Percentiles rank a stretch among this genome's conserved stretches.
phyloP scores from a whole-genome alignment of 345 rosid genomes.

The Eucalyptus cloeziana region DNA sequence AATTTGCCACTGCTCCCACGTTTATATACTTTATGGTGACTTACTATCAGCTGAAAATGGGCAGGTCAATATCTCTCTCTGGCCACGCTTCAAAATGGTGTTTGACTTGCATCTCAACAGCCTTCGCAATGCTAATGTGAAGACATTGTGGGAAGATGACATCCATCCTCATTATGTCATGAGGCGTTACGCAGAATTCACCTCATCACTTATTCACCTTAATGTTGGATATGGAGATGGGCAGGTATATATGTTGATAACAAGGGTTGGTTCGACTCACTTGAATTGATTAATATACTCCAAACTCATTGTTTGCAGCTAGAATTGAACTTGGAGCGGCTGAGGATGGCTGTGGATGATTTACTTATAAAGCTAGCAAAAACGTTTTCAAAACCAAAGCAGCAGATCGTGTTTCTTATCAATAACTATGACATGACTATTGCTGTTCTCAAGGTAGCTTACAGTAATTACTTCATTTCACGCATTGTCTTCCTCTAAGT shows the following conservation, averaged over 20 bases:
- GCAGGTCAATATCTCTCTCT: conserved; percentile 90
- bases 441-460: conserved; percentile 80
- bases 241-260: conserved; percentile 35
- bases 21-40: background rate
- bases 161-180: conserved; percentile 97
- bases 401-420: conserved; percentile 75
- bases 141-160: conserved; percentile 96
- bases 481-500: background rate
- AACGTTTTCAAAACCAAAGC: conserved; percentile 60
- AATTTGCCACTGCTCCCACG: background rate
- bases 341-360: conserved; percentile 92
- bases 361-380: conserved; percentile 80
- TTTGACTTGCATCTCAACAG: conserved; percentile 89
- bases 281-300: background rate
- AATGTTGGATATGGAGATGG: conserved; percentile 96
- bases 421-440: conserved; percentile 97
- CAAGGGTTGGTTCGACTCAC: background rate
- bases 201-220: conserved; percentile 93
- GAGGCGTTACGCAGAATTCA: conserved; percentile 98
- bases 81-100: conserved; percentile 99
- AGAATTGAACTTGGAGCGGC: conserved; percentile 85
- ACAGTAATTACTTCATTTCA: background rate
- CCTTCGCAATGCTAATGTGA: conserved; percentile 80
- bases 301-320: conserved; percentile 40
- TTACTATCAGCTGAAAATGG: background rate